Conservation (phyloP, 192 early-diverging fungal genomes). For the Glomus cerebriforme region DNA sequence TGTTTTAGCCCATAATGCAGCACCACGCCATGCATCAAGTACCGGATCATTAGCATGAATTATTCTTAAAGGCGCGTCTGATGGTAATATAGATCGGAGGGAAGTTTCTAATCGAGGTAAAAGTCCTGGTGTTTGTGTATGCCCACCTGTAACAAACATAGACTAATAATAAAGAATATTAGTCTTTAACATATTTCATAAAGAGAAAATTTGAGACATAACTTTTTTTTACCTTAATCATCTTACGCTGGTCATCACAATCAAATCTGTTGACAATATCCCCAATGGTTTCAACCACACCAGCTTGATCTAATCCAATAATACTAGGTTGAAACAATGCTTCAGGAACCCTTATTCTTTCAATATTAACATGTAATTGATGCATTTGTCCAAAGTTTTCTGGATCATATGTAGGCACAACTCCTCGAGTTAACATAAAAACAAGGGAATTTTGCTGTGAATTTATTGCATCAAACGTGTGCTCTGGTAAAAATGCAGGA, state of each 20-base stretch:
- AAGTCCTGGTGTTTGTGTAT: conserved; percentile 66
- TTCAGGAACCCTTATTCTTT: conserved; percentile 87
- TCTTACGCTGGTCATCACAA: conserved; percentile 39
- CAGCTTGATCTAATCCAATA: conserved; percentile 86
- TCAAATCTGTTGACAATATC: conserved; percentile 64
- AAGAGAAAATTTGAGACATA: background rate
- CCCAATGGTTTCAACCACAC: conserved; percentile 77
- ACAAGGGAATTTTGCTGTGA: conserved; percentile 72
- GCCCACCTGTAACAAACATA: conserved; percentile 80
- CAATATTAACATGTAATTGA: conserved; percentile 90
- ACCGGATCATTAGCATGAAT: conserved; percentile 68
- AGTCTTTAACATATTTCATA: background rate
- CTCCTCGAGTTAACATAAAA: conserved; percentile 71
- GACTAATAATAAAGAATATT: conserved; percentile 42
- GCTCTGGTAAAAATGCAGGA: conserved; percentile 71
- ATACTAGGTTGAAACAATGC: conserved; percentile 87
- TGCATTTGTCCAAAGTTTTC: conserved; percentile 66
- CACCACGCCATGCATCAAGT: conserved; percentile 85
- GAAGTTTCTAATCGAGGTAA: conserved; percentile 62
- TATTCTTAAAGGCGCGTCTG: conserved; percentile 46
- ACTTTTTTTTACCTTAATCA: conserved; percentile 52
- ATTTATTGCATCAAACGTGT: conserved; percentile 66
- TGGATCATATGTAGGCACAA: conserved; percentile 58
- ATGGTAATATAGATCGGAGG: conserved; percentile 66
- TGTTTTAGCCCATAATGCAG: conserved; percentile 65